Base-by-base conservation (phyloP, 306 rosid genomes). In the Arachis stenosperma region DNA sequence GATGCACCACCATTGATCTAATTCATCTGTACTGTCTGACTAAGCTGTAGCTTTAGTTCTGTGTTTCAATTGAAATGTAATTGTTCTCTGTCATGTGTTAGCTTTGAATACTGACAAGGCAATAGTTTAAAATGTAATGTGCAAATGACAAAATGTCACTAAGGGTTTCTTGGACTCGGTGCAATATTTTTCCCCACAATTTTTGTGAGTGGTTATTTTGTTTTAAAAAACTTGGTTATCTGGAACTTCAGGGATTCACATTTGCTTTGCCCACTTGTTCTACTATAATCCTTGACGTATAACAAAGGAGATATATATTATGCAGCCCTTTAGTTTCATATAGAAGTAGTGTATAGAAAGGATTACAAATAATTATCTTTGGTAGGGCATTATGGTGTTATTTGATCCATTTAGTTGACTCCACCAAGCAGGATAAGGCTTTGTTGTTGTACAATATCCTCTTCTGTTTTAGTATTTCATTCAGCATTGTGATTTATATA, bases 401-500 rank as follows among this genome's bases (percentile, higher is more conserved):
- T 33, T 33, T 33, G 37, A 2, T 33, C 37, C 37, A 33, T 33
- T 33, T 22, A 22, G 27, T 22, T 22, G 27, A 22, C 27, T 1
- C 27, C 1, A 22, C 27, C 27, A 22, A 22, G 27, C 27, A 22
- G 27, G 27, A 22, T 22, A 22, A 22, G 27, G 1, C 27, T 22
- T 33, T 33, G 37, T 33, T 33, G 37, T 33, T 4, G 37, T 33
- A 33, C 4, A 33, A 33, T 33, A 33, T 33, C 37, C 27, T 67
- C 70, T 47, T 10, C 47, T 48, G 47, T 55, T 33, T 67, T 1
- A 65, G 61, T 55, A 30, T 78, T 61, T 10, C 41, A 51, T 62
- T 71, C 46, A 64, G 64, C 75, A 67, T 77, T 82, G 55, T 65
- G 61, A 15, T 67, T 29, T 65, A 48, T 61, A 61, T 54, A 65